These are phyloP conservation scores for Aspergillus glaucus DNA, from an alignment of 2,329 filamentous ascomycete species.

Conservation along the genomic window DNA sequence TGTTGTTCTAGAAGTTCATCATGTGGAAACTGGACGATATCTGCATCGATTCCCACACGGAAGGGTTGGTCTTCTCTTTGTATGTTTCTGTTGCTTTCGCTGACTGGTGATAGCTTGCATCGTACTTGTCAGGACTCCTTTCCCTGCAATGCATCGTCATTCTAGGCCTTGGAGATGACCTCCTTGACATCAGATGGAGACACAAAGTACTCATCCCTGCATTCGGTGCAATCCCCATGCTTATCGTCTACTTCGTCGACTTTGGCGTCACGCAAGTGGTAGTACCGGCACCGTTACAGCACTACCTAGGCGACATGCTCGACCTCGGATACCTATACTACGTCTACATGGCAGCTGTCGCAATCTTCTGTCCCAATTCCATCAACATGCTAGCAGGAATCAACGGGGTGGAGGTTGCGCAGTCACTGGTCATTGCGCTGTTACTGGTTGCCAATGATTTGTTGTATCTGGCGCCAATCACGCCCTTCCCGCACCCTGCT, in stretches of 20 bases:
- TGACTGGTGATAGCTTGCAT: conserved; percentile 61
- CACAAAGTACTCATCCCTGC: conserved; percentile 98
- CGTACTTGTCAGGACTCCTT: conserved; percentile 88
- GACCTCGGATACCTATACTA: conserved; percentile 84
- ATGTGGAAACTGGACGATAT: conserved; percentile 75
- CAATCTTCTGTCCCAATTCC: conserved; percentile 96
- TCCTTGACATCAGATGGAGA: conserved; percentile 97
- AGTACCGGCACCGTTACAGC: conserved; percentile 76
- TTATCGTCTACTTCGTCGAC: conserved; percentile 97
- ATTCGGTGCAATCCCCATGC: conserved; percentile 84
- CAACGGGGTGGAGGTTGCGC: conserved; percentile 93
- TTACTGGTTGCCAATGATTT: conserved; percentile 81
- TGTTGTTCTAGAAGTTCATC: conserved; percentile 65
- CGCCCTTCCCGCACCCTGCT: conserved; percentile 81
- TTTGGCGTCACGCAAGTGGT: conserved; percentile 96
- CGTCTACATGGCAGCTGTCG: conserved; percentile 89
- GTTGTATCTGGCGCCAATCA: conserved; percentile 70
- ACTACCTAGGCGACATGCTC: conserved; percentile 76
- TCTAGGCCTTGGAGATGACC: conserved; percentile 87
- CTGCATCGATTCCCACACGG: conserved; percentile 89
- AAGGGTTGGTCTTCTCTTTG: conserved; percentile 55
- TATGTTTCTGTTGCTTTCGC: background rate
- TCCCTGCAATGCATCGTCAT: conserved; percentile 86
- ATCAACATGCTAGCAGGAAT: conserved; percentile 99
- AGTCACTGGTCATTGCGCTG: conserved; percentile 82